phyloP scores from a whole-genome alignment of 495 filamentous ascomycete species.

The Aspergillus cristatus region DNA sequence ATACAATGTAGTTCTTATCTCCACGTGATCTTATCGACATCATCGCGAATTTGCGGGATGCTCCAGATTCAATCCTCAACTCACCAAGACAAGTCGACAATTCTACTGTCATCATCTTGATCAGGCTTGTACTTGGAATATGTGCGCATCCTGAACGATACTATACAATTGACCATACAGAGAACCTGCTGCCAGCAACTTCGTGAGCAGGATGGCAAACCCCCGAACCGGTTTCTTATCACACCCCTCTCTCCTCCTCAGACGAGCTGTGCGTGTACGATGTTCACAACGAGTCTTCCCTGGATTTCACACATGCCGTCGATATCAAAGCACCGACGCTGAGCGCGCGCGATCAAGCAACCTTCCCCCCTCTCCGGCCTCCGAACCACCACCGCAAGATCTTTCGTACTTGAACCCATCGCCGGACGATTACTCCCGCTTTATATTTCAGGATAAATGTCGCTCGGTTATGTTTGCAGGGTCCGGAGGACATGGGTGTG shows the following conservation, averaged over 20 bases:
- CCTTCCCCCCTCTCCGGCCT: not conserved
- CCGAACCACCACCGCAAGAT: slow-evolving; percentile 20
- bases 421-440: slow-evolving; percentile 71
- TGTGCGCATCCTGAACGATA: too few relatives aligned
- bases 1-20: too few relatives aligned
- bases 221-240: slow-evolving; percentile 15
- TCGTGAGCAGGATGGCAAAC: slow-evolving; percentile 18
- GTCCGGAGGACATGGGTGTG: slow-evolving; percentile 78
- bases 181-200: too few relatives aligned
- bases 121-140: too few relatives aligned
- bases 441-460: slow-evolving; percentile 81
- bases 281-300: slow-evolving; percentile 12
- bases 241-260: slow-evolving; percentile 16
- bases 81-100: too few relatives aligned
- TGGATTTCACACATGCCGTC: slow-evolving; percentile 14
- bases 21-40: too few relatives aligned
- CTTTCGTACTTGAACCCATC: slow-evolving; percentile 62
- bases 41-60: too few relatives aligned
- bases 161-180: too few relatives aligned
- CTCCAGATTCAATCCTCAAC: too few relatives aligned
- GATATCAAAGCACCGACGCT: slow-evolving; percentile 27
- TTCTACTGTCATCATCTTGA: too few relatives aligned
- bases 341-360: slow-evolving; percentile 6
- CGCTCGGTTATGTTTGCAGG: slow-evolving; percentile 67
- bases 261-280: slow-evolving; percentile 22